Base-by-base conservation (phyloP, 116 monocot species). In the Trichopus zeylanicus region DNA sequence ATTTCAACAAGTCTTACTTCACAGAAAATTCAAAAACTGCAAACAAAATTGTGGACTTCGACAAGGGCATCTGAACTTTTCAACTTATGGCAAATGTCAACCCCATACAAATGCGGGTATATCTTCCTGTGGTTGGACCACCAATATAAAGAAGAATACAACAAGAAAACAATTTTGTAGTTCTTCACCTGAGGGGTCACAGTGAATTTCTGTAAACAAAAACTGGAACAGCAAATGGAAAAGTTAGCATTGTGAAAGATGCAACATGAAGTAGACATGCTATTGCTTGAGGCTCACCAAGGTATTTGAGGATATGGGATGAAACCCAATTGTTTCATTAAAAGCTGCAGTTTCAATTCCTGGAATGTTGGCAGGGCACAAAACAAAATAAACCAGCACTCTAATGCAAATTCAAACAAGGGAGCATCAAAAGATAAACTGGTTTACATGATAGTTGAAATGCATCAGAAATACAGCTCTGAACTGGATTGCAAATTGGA, bases 251-350 rank as follows among this genome's bases (percentile, higher is more conserved):
- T 22, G 21, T 5, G 9, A 49, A 49, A 22, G 3, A 20, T 21
- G 5, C 19, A 22, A 3, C 2, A 49, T 4, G 20, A 0, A 22
- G 23, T 49, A 22, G 7, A 24, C 22, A 22, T 21, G 49, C 49
- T 20, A 49, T 49, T 49, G 23, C 49, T 49, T 49, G 49, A 22
- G 49, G 49, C 49, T 49, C 49, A 49, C 49, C 49, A 49, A 49
- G 23, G 49, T 3, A 24, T 24, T 20, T 24, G 49, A 49, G 19
- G 49, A 49, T 21, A 24, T 9, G 21, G 22, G 4, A 49, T 49
- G 49, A 22, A 7, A 49, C 19, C 49, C 9, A 22, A 49, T 6
- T 21, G 49, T 49, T 49, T 23, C 22, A 49, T 21, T 49, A 49
- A 8, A 22, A 49, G 49, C 49, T 21, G 22, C 49, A 49, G 5